A percentile compares a stretch with the other conserved stretches of the same genome.
These are phyloP conservation scores for Tetratostichococcus sp. DNA, from an alignment of 139 green algal genomes.

Conservation along the genomic window DNA sequence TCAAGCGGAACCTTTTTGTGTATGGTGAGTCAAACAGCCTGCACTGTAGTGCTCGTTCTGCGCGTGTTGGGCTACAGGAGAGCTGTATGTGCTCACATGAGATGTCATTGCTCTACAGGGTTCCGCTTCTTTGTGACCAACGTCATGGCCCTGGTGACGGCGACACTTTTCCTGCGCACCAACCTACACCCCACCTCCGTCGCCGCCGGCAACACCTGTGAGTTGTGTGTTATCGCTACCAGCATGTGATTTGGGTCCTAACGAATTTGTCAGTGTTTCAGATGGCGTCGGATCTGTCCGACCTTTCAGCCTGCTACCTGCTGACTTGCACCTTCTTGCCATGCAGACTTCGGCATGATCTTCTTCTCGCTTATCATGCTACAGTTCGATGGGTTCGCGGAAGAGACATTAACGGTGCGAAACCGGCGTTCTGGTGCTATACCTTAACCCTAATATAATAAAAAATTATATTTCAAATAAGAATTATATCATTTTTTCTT, in stretches of 20 bases:
- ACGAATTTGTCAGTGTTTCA: too few relatives aligned
- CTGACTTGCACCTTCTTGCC: neutral
- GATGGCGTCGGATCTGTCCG: too few relatives aligned
- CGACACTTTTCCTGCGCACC: slow-evolving; percentile 50
- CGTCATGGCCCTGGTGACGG: slow-evolving; percentile 30
- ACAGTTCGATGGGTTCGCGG: slow-evolving; percentile 13
- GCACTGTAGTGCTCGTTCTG: too few relatives aligned
- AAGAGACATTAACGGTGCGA: slow-evolving; percentile 20
- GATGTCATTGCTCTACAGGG: neutral
- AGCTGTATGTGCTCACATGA: too few relatives aligned
- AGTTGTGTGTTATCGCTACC: neutral
- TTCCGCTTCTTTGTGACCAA: slow-evolving; percentile 21
- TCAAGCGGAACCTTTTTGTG: slow-evolving; percentile 34
- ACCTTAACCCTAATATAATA: too few relatives aligned
- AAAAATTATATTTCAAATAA: too few relatives aligned
- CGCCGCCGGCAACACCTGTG: slow-evolving; percentile 24
- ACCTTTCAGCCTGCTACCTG: too few relatives aligned
- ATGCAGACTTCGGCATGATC: slow-evolving; percentile 30
- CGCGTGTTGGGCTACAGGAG: too few relatives aligned
- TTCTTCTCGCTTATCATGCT: slow-evolving; percentile 53
- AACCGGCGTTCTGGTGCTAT: too few relatives aligned
- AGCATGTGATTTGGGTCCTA: too few relatives aligned
- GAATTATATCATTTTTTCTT: too few relatives aligned
- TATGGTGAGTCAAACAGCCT: slow-evolving; percentile 27
- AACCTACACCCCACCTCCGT: slow-evolving; percentile 28